Conservation (phyloP, 2,329 filamentous ascomycete species). For the Berkeleyomyces rouxiae region DNA sequence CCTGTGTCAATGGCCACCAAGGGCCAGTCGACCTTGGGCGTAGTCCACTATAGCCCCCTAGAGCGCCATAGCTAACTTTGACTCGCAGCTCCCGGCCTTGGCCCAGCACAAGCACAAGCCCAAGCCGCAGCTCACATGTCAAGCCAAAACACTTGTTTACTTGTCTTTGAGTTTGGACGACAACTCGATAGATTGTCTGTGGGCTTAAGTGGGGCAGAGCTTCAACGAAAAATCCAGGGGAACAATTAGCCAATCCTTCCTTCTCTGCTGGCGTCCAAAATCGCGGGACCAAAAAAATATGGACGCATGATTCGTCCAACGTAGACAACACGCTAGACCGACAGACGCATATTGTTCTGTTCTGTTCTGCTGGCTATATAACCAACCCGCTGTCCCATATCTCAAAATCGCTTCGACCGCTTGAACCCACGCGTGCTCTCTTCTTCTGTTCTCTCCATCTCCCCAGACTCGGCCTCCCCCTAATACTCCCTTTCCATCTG, state of each 20-base stretch:
- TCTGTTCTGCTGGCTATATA: too few relatives aligned
- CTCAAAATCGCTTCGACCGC: too few relatives aligned
- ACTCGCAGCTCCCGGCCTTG: too few relatives aligned
- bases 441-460: too few relatives aligned
- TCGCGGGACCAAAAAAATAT: background rate
- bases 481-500: background rate
- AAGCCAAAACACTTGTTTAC: background rate
- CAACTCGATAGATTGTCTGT: too few relatives aligned
- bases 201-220: background rate
- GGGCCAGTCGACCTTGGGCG: too few relatives aligned
- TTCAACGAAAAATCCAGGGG: conserved; percentile 4
- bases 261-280: background rate
- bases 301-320: background rate
- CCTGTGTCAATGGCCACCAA: too few relatives aligned
- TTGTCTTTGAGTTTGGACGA: background rate
- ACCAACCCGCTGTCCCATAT: too few relatives aligned
- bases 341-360: background rate
- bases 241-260: background rate
- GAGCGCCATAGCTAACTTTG: too few relatives aligned
- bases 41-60: too few relatives aligned
- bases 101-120: too few relatives aligned
- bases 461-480: background rate
- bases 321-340: background rate
- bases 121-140: background rate
- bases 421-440: too few relatives aligned